Conservation (phyloP, 305 asterid species). For the Fraxinus greggii region DNA sequence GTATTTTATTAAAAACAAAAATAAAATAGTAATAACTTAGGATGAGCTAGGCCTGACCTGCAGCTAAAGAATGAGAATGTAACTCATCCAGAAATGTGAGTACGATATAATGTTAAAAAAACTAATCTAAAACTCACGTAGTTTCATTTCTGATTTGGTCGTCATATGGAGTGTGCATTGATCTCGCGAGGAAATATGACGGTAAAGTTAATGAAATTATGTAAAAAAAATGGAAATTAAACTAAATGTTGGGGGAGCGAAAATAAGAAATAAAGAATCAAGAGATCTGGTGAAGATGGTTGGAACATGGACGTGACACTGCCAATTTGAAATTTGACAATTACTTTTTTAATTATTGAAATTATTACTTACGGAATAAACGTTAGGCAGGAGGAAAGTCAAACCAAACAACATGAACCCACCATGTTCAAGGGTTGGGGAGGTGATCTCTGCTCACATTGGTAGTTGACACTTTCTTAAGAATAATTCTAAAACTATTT, state of each 20-base stretch:
- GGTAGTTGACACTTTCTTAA: background rate
- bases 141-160: too few relatives aligned
- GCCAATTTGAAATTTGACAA: slow-evolving; percentile 17
- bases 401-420: slow-evolving; percentile 58
- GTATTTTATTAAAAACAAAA: too few relatives aligned
- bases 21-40: too few relatives aligned
- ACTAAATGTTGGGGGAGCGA: background rate
- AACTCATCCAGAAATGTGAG: background rate
- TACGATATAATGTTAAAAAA: too few relatives aligned
- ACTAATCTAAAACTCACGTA: too few relatives aligned
- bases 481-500: background rate
- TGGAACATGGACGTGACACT: slow-evolving; percentile 17
- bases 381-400: slow-evolving; percentile 33
- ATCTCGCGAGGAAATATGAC: too few relatives aligned
- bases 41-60: too few relatives aligned
- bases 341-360: background rate
- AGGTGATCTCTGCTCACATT: background rate
- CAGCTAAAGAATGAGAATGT: too few relatives aligned
- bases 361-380: background rate
- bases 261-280: background rate
- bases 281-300: background rate
- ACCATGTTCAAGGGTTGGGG: slow-evolving; percentile 32
- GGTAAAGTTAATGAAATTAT: too few relatives aligned
- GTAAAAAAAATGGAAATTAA: too few relatives aligned
- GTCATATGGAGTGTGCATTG: too few relatives aligned